Evolutionary conservation across 1,139 yeast species (phyloP).

Genomic region (Taphrina communis): DNA sequence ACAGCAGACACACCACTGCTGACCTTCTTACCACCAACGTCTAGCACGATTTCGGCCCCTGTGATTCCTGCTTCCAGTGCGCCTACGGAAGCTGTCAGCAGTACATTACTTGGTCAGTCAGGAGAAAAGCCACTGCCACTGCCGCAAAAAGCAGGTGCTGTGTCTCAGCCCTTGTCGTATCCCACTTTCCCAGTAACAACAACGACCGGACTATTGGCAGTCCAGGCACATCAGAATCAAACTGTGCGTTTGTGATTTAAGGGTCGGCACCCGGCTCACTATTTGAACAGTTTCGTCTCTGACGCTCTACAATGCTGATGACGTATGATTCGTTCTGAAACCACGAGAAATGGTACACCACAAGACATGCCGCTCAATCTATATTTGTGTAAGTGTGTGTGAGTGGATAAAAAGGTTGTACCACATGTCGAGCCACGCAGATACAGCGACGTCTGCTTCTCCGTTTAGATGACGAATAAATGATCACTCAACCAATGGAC

Average conservation of each 20-base stretch:
- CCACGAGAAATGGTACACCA: too few relatives aligned
- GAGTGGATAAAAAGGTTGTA: too few relatives aligned
- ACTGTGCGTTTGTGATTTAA: background rate
- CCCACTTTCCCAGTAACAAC: background rate
- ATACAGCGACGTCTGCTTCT: background rate
- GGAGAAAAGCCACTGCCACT: background rate
- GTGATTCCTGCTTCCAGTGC: background rate
- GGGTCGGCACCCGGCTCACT: too few relatives aligned
- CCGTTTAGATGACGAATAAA: background rate
- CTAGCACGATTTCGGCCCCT: background rate
- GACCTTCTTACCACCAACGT: background rate
- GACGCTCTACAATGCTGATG: too few relatives aligned
- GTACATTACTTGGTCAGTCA: background rate
- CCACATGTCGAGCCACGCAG: too few relatives aligned
- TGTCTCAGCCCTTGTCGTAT: background rate
- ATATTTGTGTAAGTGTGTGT: too few relatives aligned
- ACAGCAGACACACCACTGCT: background rate
- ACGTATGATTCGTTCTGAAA: too few relatives aligned
- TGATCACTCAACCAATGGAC: constrained; percentile 1
- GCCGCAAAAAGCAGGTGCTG: background rate
- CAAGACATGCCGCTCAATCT: too few relatives aligned
- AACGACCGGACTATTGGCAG: background rate
- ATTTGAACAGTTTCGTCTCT: too few relatives aligned
- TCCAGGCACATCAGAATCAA: background rate
- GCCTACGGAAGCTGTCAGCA: background rate